Conservation (phyloP, 768 basidiomycete genomes). For the Tricholoma terreum region DNA sequence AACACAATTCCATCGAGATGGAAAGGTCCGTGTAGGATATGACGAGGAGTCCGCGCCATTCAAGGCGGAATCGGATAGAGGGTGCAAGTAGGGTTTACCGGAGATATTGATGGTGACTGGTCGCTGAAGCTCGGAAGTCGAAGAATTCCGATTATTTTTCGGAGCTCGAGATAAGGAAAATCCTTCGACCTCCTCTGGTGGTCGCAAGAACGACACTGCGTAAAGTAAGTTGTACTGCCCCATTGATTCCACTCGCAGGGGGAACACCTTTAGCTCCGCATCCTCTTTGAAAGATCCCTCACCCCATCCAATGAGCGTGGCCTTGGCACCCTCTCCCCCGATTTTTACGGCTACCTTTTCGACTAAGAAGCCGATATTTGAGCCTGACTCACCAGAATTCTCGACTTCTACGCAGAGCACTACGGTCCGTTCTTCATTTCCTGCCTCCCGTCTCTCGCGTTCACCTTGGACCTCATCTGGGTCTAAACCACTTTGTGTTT, state of each 20-base stretch:
- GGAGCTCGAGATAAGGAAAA: constrained; percentile 30
- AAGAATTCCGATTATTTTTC: constrained; percentile 17
- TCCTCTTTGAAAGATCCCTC: constrained; percentile 48
- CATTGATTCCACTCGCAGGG: constrained; percentile 61
- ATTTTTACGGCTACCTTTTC: constrained; percentile 75
- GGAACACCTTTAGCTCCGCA: constrained; percentile 53
- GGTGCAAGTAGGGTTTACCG: constrained; percentile 61
- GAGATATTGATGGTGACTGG: constrained; percentile 78
- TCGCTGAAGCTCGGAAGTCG: constrained; percentile 55
- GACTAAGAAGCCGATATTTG: constrained; percentile 66
- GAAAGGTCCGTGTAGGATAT: constrained; percentile 74
- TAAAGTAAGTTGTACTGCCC: constrained; percentile 91
- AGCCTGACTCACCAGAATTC: constrained; percentile 66
- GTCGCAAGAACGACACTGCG: constrained; percentile 76
- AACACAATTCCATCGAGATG: constrained; percentile 87
- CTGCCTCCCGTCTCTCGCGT: constrained; percentile 60
- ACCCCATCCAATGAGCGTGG: constrained; percentile 52
- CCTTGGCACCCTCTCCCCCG: constrained; percentile 58
- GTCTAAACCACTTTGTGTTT: constrained; percentile 26
- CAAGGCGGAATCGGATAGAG: constrained; percentile 19
- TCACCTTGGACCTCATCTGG: constrained; percentile 45
- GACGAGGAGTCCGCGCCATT: constrained; percentile 18
- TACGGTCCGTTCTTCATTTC: constrained; percentile 77
- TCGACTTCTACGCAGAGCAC: constrained; percentile 92
- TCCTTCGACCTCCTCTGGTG: constrained; percentile 55